A percentile compares a stretch with the other conserved stretches of the same genome.
These are phyloP conservation scores for Pelargonium cotyledonis DNA, from an alignment of 441 rosid genomes.

Conservation along the genomic window DNA sequence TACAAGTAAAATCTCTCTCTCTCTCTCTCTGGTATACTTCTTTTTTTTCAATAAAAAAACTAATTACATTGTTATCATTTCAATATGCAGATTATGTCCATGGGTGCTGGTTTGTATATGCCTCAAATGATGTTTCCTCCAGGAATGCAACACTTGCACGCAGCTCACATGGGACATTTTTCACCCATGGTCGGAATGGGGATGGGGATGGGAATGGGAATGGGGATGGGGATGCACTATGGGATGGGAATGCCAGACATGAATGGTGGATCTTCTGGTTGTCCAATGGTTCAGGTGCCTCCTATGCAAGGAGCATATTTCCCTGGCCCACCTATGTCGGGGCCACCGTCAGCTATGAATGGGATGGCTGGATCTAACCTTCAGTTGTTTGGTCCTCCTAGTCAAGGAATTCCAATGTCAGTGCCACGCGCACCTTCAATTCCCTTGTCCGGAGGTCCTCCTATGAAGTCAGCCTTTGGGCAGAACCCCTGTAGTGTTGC, in stretches of 20 bases:
- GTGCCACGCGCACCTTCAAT: constrained; percentile 22
- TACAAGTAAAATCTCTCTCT: constrained; percentile 42
- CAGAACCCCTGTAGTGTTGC: constrained; percentile 26
- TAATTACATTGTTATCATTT: neutral
- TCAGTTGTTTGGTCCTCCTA: constrained; percentile 42
- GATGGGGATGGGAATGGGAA: constrained; percentile 31
- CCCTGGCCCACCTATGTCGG: constrained; percentile 34
- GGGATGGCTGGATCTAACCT: constrained; percentile 42
- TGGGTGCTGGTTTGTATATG: constrained; percentile 79
- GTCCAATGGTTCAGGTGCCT: constrained; percentile 44
- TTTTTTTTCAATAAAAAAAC: neutral
- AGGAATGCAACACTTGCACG: constrained; percentile 59
- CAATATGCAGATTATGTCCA: constrained; percentile 69
- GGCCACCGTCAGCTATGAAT: constrained; percentile 19
- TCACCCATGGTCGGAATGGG: constrained; percentile 31
- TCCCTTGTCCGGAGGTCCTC: constrained; percentile 16
- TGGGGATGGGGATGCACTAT: constrained; percentile 61
- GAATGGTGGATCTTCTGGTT: constrained; percentile 40
- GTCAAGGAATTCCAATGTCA: constrained; percentile 44
- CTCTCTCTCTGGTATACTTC: constrained; percentile 7
- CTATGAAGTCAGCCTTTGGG: constrained; percentile 22
- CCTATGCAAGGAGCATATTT: constrained; percentile 47
- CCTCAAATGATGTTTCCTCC: constrained; percentile 67
- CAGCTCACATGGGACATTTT: constrained; percentile 53
- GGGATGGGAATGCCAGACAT: constrained; percentile 59